Evolutionary conservation across 169 alveolate genomes (phyloP).

Genomic region (Plasmodium malariae): DNA sequence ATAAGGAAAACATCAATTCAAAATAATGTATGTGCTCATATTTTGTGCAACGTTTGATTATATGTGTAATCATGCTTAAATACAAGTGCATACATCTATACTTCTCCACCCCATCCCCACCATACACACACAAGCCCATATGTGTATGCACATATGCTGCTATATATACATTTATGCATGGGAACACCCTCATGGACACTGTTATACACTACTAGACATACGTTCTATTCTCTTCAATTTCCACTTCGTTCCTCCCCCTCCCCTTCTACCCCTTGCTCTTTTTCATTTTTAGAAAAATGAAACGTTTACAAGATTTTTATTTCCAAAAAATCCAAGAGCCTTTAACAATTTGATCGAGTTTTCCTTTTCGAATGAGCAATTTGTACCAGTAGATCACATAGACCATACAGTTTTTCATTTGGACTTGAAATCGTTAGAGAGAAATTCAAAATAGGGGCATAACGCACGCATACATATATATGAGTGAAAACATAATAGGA

Average conservation of each 20-base stretch:
- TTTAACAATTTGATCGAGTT: conserved; percentile 45
- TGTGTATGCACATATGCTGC: background rate
- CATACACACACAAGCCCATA: no score
- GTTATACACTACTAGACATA: no score
- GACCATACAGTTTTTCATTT: conserved; percentile 75
- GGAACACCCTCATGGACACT: background rate
- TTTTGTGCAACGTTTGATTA: background rate
- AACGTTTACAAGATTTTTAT: conserved; percentile 57
- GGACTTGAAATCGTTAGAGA: conserved; percentile 59
- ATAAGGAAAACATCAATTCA: conserved; percentile 8
- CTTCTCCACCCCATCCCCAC: background rate
- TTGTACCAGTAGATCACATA: conserved; percentile 40
- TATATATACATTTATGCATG: background rate
- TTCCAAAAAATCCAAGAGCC: conserved; percentile 76
- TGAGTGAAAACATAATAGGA: background rate
- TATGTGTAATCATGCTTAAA: background rate
- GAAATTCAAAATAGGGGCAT: background rate
- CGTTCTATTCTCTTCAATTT: background rate
- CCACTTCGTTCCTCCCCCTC: background rate
- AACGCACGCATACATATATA: background rate
- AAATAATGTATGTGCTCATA: conserved; percentile 24
- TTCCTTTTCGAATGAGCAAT: conserved; percentile 65
- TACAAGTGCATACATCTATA: background rate
- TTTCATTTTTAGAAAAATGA: conserved; percentile 44
- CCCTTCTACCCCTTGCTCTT: background rate